Evolutionary conservation across 768 basidiomycete species (phyloP).

Genomic region (Candolleomyces aberdarensis): DNA sequence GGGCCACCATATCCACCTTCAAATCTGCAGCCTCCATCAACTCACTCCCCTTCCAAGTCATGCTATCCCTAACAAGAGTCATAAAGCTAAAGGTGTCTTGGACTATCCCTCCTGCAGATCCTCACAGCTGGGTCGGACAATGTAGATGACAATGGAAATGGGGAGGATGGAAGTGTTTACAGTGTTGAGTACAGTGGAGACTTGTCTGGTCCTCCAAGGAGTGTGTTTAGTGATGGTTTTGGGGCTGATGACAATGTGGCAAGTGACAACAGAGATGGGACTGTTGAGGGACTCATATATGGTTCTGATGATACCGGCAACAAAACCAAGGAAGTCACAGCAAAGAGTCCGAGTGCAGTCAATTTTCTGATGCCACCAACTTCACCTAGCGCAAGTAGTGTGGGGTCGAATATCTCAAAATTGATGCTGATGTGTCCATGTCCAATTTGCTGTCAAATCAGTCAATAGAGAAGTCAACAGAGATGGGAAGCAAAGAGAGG

Average conservation of each 20-base stretch:
- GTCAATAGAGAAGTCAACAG: constrained; percentile 13
- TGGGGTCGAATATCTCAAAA: no score
- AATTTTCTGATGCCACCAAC: not conserved
- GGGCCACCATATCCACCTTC: no score
- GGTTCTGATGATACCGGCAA: constrained; percentile 18
- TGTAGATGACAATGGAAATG: constrained; percentile 11
- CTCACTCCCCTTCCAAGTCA: no score
- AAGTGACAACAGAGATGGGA: constrained; percentile 15
- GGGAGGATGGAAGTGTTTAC: constrained; percentile 20
- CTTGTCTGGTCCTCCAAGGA: not conserved
- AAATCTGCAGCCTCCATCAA: no score
- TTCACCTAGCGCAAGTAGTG: not conserved
- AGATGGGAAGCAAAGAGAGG: no score
- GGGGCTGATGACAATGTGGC: no score
- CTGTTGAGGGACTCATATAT: constrained; percentile 22
- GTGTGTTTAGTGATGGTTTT: no score
- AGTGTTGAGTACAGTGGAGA: constrained; percentile 19
- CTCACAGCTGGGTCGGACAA: constrained; percentile 32
- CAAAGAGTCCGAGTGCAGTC: not conserved
- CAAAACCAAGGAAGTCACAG: not conserved
- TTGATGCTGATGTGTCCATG: not conserved
- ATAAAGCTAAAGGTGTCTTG: no score
- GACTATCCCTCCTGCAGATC: constrained; percentile 60
- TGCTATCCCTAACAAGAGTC: no score
- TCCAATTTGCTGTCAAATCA: no score